phyloP scores from a whole-genome alignment of 1,139 yeast genomes.

The Nakaseomyces delphensis region DNA sequence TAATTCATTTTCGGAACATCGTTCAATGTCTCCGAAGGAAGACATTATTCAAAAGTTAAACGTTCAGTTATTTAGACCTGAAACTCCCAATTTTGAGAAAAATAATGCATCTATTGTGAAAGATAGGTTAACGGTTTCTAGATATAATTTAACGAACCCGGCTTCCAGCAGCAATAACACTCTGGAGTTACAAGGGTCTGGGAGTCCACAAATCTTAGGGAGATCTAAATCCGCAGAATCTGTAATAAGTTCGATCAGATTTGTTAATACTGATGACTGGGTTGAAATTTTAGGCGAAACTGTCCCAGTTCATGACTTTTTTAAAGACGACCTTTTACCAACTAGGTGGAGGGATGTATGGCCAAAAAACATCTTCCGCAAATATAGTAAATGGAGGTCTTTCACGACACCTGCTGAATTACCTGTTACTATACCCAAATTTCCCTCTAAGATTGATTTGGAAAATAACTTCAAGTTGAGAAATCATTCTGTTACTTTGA shows the following conservation, averaged over 20 bases:
- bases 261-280: conserved; percentile 3
- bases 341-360: conserved; percentile 87
- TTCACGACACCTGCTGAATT: conserved; percentile 87
- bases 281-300: conserved; percentile 31
- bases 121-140: neutral
- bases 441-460: conserved; percentile 64
- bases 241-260: neutral
- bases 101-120: neutral
- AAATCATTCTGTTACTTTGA: conserved; percentile 35
- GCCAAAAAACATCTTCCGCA: conserved; percentile 57
- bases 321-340: conserved; percentile 39
- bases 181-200: neutral
- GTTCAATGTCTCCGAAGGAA: neutral
- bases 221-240: neutral
- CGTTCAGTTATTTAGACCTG: neutral
- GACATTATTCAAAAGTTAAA: neutral
- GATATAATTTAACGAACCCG: neutral
- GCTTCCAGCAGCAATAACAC: neutral
- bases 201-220: neutral
- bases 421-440: conserved; percentile 69
- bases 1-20: neutral
- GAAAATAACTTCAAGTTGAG: conserved; percentile 49
- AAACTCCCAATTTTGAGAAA: neutral
- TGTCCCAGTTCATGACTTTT: conserved; percentile 42
- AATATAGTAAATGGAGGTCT: conserved; percentile 85